Conservation (phyloP, 2,329 filamentous ascomycete genomes). For the Apiospora saccharicola region DNA sequence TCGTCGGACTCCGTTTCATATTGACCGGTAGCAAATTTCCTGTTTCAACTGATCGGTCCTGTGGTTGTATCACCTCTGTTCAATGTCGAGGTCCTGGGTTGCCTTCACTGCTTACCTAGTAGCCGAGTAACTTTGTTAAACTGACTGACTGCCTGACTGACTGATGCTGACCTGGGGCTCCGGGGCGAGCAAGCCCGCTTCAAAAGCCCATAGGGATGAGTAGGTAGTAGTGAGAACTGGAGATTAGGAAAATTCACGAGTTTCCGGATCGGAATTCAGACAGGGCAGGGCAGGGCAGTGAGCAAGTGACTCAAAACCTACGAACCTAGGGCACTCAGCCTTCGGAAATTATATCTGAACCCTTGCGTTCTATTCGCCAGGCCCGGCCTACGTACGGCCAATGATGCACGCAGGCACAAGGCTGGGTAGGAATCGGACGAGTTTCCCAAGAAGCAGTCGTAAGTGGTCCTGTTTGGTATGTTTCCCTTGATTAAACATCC, state of each 20-base stretch:
- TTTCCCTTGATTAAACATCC: too few species aligned
- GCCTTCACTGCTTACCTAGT: neutral
- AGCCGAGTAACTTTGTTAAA: neutral
- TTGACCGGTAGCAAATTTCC: neutral
- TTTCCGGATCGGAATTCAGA: neutral
- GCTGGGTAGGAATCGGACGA: neutral
- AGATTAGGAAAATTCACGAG: neutral
- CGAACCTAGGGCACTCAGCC: neutral
- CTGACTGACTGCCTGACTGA: neutral
- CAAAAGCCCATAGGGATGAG: neutral
- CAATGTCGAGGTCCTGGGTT: neutral
- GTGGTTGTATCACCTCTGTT: neutral
- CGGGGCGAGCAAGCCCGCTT: neutral
- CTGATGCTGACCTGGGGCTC: neutral
- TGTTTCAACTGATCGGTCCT: neutral
- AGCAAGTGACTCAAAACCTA: too few species aligned
- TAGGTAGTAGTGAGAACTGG: neutral
- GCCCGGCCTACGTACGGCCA: neutral
- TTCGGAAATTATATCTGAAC: slow-evolving; percentile 18
- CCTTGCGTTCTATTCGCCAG: slow-evolving; percentile 5
- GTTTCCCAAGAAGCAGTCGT: neutral
- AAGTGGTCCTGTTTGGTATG: neutral
- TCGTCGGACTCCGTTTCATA: neutral
- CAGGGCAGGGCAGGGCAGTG: neutral
- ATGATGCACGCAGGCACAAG: neutral